These are phyloP conservation scores for Dryadomyces sulphureus DNA, from an alignment of 2,329 filamentous ascomycete species.

Conservation along the genomic window DNA sequence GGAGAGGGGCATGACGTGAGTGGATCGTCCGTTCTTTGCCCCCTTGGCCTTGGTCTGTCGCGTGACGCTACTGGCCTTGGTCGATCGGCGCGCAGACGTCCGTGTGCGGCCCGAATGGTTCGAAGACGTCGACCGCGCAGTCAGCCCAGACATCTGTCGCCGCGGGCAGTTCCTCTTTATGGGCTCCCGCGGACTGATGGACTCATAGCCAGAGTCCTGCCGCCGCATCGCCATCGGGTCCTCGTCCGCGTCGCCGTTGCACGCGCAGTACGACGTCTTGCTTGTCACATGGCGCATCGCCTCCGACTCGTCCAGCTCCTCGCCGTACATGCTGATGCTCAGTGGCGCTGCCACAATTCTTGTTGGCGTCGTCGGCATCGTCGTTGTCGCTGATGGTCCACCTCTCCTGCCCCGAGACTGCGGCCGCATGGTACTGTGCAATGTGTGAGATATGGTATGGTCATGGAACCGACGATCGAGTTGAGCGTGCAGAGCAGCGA, in stretches of 20 bases:
- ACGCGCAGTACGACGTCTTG: neutral
- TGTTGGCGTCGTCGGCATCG: too few relatives aligned
- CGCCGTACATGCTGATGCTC: too few relatives aligned
- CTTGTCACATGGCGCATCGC: neutral
- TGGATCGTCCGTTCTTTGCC: neutral
- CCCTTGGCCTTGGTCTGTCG: neutral
- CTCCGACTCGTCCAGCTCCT: neutral
- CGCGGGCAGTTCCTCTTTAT: constrained; percentile 7
- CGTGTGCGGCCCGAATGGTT: neutral
- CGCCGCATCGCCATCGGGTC: constrained; percentile 25
- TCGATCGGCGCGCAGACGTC: neutral
- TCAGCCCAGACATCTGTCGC: constrained; percentile 12
- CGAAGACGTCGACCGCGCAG: neutral
- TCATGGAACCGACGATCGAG: neutral
- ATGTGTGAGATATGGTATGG: neutral
- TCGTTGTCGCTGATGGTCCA: too few relatives aligned
- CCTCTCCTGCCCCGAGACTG: neutral
- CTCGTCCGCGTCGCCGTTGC: constrained; percentile 13
- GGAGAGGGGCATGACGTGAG: neutral
- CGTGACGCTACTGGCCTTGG: neutral
- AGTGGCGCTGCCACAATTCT: too few relatives aligned
- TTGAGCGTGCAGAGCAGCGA: neutral
- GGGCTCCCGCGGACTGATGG: constrained; percentile 25
- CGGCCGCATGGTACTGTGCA: neutral
- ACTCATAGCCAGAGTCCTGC: constrained; percentile 46